phyloP scores from a whole-genome alignment of 805 yeast species.

The Sporopachydermia lactativora region DNA sequence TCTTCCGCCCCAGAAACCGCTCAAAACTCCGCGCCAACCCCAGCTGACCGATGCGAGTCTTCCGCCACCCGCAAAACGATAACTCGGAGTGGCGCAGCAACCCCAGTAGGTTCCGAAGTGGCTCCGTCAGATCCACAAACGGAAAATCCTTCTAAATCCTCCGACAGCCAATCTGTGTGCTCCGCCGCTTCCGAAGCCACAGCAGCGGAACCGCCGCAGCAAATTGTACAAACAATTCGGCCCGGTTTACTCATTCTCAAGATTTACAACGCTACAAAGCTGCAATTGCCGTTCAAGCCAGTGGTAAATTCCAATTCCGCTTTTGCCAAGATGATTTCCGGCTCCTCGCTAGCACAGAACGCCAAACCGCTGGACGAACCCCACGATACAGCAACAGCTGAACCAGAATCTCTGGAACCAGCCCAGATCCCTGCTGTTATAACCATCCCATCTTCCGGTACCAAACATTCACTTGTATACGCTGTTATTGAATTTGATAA shows the following conservation, averaged over 20 bases:
- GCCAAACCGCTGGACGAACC: slow-evolving; percentile 18
- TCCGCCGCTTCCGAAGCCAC: slow-evolving; percentile 1
- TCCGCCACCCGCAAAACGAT: too few species aligned
- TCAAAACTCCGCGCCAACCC: neutral
- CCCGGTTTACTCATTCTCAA: slow-evolving; percentile 74
- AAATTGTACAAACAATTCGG: slow-evolving; percentile 9
- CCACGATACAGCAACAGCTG: slow-evolving; percentile 5
- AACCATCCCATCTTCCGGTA: slow-evolving; percentile 37
- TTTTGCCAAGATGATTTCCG: slow-evolving; percentile 9
- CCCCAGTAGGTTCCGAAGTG: neutral
- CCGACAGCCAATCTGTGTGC: slow-evolving; percentile 4
- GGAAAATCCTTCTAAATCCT: slow-evolving; percentile 4
- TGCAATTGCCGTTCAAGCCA: slow-evolving; percentile 53
- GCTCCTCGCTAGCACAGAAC: slow-evolving; percentile 2
- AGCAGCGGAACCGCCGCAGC: neutral
- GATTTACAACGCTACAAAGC: slow-evolving; percentile 53
- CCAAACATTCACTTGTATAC: slow-evolving; percentile 58
- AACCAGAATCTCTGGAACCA: slow-evolving; percentile 3
- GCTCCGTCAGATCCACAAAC: slow-evolving; percentile 1
- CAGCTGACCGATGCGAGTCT: too few species aligned
- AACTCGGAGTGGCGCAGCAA: neutral
- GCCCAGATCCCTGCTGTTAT: slow-evolving; percentile 37
- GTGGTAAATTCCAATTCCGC: slow-evolving; percentile 16
- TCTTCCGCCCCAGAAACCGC: neutral
- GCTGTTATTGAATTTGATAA: slow-evolving; percentile 91